A percentile compares a stretch with the other conserved stretches of the same genome.
Evolutionary conservation across 345 rosid species (phyloP).

Genomic region (Populus ilicifolia): DNA sequence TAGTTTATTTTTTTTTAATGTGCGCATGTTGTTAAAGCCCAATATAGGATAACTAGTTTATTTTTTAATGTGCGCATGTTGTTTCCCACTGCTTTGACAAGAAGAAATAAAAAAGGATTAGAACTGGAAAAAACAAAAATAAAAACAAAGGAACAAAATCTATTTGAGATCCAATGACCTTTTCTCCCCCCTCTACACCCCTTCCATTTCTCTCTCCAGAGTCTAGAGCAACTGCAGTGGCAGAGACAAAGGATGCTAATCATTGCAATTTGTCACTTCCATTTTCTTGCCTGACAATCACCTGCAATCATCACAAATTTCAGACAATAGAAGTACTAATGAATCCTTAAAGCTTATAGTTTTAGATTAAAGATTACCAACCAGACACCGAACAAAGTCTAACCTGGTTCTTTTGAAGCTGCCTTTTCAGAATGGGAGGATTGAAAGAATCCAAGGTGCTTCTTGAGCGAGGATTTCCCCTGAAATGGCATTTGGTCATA

Average conservation of each 20-base stretch:
- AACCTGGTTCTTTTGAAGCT: slow-evolving; percentile 37
- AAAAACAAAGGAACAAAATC: slow-evolving; percentile 29
- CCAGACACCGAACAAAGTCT: not conserved
- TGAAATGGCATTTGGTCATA: slow-evolving; percentile 18
- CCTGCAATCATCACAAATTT: slow-evolving; percentile 31
- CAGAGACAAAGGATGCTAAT: slow-evolving; percentile 24
- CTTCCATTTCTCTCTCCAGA: slow-evolving; percentile 18
- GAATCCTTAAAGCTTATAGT: not conserved
- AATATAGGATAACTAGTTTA: too few species aligned
- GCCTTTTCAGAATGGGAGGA: slow-evolving; percentile 37
- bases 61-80: slow-evolving; percentile 23
- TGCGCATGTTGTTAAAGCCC: slow-evolving; percentile 39
- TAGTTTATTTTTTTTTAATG: slow-evolving; percentile 17
- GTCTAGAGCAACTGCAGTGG: slow-evolving; percentile 24
- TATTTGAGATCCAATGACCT: slow-evolving; percentile 32
- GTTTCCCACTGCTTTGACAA: slow-evolving; percentile 54
- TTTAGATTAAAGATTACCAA: not conserved
- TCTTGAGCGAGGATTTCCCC: slow-evolving; percentile 42
- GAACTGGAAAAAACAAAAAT: slow-evolving; percentile 19
- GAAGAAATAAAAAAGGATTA: slow-evolving; percentile 27
- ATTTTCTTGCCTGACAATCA: slow-evolving; percentile 39
- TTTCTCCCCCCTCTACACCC: slow-evolving; percentile 8
- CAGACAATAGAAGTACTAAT: slow-evolving; percentile 6
- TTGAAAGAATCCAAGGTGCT: slow-evolving; percentile 39
- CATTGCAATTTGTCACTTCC: slow-evolving; percentile 35